phyloP scores from a whole-genome alignment of 192 early-diverging fungal species.

The Spizellomyces sp. region DNA sequence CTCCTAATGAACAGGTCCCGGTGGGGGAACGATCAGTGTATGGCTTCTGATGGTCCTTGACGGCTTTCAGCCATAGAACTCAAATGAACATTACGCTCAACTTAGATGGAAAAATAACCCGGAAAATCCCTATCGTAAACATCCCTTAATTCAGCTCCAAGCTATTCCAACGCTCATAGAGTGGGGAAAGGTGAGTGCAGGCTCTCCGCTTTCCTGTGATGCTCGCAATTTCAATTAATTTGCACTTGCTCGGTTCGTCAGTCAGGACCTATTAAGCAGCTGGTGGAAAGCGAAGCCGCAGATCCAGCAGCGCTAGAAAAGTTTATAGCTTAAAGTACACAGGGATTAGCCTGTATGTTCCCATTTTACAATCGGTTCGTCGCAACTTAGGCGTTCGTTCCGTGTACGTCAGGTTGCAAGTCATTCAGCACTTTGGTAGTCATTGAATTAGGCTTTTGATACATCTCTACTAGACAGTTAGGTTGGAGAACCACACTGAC shows the following conservation, averaged over 20 bases:
- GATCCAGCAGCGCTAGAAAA: not conserved
- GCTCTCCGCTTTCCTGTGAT: not conserved
- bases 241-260: not conserved
- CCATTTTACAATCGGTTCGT: too few species aligned
- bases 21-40: constrained; percentile 12
- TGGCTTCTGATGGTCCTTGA: not conserved
- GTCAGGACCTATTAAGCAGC: not conserved
- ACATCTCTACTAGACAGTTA: too few species aligned
- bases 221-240: not conserved
- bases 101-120: constrained; percentile 25
- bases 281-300: constrained; percentile 11
- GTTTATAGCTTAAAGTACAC: not conserved
- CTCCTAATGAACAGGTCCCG: not conserved
- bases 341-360: too few species aligned
- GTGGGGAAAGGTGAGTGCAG: not conserved
- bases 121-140: constrained; percentile 39
- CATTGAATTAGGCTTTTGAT: too few species aligned
- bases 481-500: too few species aligned
- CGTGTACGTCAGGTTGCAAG: too few species aligned
- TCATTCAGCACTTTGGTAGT: too few species aligned
- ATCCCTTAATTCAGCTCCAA: constrained; percentile 24
- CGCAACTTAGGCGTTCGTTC: too few species aligned
- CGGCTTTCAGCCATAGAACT: not conserved
- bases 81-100: not conserved
- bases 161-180: constrained; percentile 47